Evolutionary conservation across 1,284 basidiomycete genomes (phyloP), one percentile per base, ranked within the genome.

Genomic region (Lentinus polychrous): DNA sequence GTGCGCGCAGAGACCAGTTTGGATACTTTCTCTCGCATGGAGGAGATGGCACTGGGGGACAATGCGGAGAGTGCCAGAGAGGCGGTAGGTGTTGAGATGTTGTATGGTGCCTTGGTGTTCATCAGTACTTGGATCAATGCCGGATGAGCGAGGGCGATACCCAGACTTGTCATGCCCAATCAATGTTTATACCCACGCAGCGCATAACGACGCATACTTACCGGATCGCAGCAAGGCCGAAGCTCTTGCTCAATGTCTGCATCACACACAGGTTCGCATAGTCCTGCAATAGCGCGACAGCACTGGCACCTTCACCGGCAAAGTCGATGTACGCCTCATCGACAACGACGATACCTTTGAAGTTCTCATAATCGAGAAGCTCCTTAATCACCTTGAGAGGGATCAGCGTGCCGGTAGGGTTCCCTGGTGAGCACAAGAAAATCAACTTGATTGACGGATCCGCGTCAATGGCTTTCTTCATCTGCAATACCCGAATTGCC

Each of bases 311-410:
- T 31, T 74, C 63, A 0, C 72, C 74, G 0, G 88, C 78, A 62
- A 99, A 99, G 66, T 99, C 96, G 60, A 99, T 91, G 68, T 99
- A 99, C 0, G 96, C 96, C 67, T 99, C 96, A 61, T 99, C 96
- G 2, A 99, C 86, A 20, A 96, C 77, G 36, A 98, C 85, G 51
- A 99, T 79, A 1, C 96, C 96, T 57, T 85, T 89, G 76, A 90
- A 98, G 0, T 74, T 71, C 3, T 81, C 74, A 66, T 91, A 91
- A 27, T 94, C 85, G 23, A 95, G 73, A 22, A 99, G 67, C n/a
- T 76, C 63, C 1, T 76, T 74, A 46, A 99, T 75, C 4, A 83
- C 78, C 14, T 72, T 60, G 11, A 95, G 76, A 0, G 91, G 77
- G 46, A 99, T 83, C 23, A 88, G 68, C 0, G 94, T 97, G 12